Evolutionary conservation across 345 rosid species (phyloP), one percentile per base, ranked within the genome.

Genomic region (Murraya koenigii): DNA sequence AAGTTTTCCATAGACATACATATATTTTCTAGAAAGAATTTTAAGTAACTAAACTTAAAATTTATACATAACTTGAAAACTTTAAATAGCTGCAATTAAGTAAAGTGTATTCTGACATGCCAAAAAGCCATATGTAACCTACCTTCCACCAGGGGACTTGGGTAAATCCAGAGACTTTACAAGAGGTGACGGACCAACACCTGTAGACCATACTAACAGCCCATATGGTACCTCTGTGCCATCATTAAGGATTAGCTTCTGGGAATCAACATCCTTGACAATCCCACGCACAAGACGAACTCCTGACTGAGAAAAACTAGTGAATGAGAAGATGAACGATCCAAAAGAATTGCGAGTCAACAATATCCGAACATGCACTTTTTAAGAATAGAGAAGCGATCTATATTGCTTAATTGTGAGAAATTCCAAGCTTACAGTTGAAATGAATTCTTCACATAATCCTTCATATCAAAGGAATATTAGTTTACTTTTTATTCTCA

Each of bases 101-200:
- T n/a, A 67, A 59, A 66, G 41, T 3, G 19, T 2, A 30, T 39
- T 20, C 1, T 41, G 35, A 44, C 35, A 60, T 61, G 60, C 20
- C 35, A 68, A 52, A 38, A 36, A 36, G 22, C 14, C 65, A 62
- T 11, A 60, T n/a, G 38, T 23, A 55, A 56, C 81, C 85, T 75
- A 90, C 98, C 99, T 93, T 78, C 97, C 97, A 80, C 97, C 96
- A 0, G 95, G 97, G 79, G 91, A 91, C 85, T 95, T 93, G 5
- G 98, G 95, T 81, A 95, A 84, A 65, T 87, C 91, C 47, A 92
- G 81, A 78, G 94, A 87, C 66, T 83, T 90, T 30, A 92, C 89
- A 61, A 95, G 85, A 73, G 89, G 25, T 59, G 97, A 91, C 73
- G 98, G 99, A 75, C 97, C 99, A 36, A 95, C 98, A 71, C 98